Base-by-base conservation (phyloP, 1,139 yeast genomes). In the Nakaseomyces sp. region DNA sequence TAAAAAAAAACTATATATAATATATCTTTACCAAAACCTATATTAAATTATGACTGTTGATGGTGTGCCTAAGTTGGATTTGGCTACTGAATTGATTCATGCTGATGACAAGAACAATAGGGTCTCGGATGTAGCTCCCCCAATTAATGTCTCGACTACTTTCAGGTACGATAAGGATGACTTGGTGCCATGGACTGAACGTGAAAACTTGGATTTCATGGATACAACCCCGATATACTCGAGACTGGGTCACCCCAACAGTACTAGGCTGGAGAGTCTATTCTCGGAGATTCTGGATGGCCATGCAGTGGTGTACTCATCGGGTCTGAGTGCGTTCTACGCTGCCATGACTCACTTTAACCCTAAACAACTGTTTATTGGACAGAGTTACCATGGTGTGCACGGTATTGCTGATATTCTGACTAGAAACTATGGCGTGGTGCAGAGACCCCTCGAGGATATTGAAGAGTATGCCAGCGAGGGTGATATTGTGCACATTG, bases 371-470 rank as follows among this genome's bases (percentile, higher is more conserved):
- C 65, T 89, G 16, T 81, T 86, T 28, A 74, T 86, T 52, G 95
- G 86, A 10, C 76, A 81, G 36, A 86, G 89, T 4, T 89, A 89
- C 62, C 95, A 85, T 57, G 97, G 97, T 5, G 76, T 83, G 51
- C 83, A 76, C 47, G 86, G 82, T 4, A 77, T 85, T 44, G 74
- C 83, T 10, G 69, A 77, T 26, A 69, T 87, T 18, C 70, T 82
- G 55, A 64, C 75, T 4, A 72, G 95, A 51, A 74, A 80, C 50
- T 70, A 74, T 43, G 82, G 81, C 1, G 59, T 81, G 43, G 70
- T 80, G 50, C 70, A 74, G 43, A 68, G 77, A 41, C 61, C 71
- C 0, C 66, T 83, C 26, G 73, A 70, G 5, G 77, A 75, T 22
- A 79, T 78, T 44, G 64, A 68, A 39, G 65, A 67, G 31, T 67